Conservation (phyloP, 2,329 filamentous ascomycete species). For the Paramyrothecium roridum region DNA sequence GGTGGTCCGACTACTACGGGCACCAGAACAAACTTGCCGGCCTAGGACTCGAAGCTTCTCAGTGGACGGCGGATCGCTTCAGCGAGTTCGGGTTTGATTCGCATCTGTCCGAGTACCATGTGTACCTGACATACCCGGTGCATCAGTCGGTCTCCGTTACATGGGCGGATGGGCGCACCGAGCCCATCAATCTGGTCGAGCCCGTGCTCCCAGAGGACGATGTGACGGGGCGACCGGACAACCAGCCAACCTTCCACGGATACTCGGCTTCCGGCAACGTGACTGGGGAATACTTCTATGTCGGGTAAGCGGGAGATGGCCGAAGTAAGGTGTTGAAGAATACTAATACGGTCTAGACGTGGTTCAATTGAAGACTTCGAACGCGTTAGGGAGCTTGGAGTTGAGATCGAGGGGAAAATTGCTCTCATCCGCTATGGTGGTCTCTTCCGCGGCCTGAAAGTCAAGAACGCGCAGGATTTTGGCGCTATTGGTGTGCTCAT, state of each 20-base stretch:
- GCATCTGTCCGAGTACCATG: conserved; percentile 46
- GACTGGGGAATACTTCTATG: conserved; percentile 71
- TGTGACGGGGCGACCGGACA: conserved; percentile 65
- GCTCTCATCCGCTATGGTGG: conserved; percentile 73
- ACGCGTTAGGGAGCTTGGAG: conserved; percentile 63
- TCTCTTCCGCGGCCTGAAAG: conserved; percentile 76
- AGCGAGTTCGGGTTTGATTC: conserved; percentile 28
- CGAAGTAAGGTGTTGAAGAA: too few species aligned
- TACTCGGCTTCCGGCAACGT: conserved; percentile 79
- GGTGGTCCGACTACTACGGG: conserved; percentile 36
- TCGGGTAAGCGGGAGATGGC: conserved; percentile 47
- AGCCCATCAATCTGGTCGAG: conserved; percentile 67
- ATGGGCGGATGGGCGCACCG: conserved; percentile 42
- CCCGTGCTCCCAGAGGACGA: conserved; percentile 70
- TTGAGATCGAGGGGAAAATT: conserved; percentile 73
- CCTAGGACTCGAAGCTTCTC: conserved; percentile 29
- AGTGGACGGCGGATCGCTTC: conserved; percentile 36
- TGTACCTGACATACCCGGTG: conserved; percentile 60
- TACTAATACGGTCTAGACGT: conserved; percentile 26
- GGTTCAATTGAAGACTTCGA: conserved; percentile 73
- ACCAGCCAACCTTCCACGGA: conserved; percentile 77
- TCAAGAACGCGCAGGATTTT: conserved; percentile 79
- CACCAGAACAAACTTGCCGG: conserved; percentile 35
- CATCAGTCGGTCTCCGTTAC: conserved; percentile 46
- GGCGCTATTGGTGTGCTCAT: conserved; percentile 79